phyloP scores from a whole-genome alignment of 495 filamentous ascomycete species.

The Tuber microsphaerosporum region DNA sequence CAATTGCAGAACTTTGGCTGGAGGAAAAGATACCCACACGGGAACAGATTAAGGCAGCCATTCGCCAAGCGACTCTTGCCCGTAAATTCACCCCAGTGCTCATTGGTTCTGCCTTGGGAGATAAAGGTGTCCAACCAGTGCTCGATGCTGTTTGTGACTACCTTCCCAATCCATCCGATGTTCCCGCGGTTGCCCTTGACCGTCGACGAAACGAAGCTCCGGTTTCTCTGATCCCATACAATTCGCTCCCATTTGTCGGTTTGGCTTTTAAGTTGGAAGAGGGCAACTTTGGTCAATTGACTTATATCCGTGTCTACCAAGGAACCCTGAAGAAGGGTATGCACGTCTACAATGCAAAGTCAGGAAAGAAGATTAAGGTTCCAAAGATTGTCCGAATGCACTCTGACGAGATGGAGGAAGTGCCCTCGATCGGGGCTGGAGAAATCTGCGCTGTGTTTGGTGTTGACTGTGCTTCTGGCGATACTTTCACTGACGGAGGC shows the following conservation, averaged over 20 bases:
- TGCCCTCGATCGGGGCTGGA: slow-evolving; percentile 80
- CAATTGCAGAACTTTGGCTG: slow-evolving; percentile 94
- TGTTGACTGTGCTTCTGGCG: slow-evolving; percentile 94
- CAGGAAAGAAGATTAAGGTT: slow-evolving; percentile 90
- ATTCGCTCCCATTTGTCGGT: slow-evolving; percentile 86
- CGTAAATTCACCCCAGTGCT: slow-evolving; percentile 92
- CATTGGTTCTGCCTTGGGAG: slow-evolving; percentile 90
- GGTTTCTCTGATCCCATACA: slow-evolving; percentile 84
- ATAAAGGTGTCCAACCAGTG: slow-evolving; percentile 95
- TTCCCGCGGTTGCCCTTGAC: slow-evolving; percentile 85
- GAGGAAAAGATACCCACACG: slow-evolving; percentile 70
- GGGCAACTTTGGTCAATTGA: slow-evolving; percentile 96
- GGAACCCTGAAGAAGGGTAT: slow-evolving; percentile 79
- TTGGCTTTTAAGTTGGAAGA: slow-evolving; percentile 99
- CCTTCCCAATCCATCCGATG: slow-evolving; percentile 86
- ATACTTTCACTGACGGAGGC: slow-evolving; percentile 93
- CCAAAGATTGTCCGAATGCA: slow-evolving; percentile 99
- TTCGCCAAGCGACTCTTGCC: slow-evolving; percentile 76
- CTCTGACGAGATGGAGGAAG: slow-evolving; percentile 98
- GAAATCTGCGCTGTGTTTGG: slow-evolving; percentile 99
- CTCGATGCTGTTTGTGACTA: slow-evolving; percentile 94
- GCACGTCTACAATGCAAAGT: slow-evolving; percentile 88
- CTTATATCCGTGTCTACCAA: slow-evolving; percentile 98
- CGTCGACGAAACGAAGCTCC: slow-evolving; percentile 65
- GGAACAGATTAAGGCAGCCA: slow-evolving; percentile 79